Evolutionary conservation across 2,329 filamentous ascomycete genomes (phyloP), one percentile per base, ranked within the genome.

Genomic region (Fusarium hainanense): DNA sequence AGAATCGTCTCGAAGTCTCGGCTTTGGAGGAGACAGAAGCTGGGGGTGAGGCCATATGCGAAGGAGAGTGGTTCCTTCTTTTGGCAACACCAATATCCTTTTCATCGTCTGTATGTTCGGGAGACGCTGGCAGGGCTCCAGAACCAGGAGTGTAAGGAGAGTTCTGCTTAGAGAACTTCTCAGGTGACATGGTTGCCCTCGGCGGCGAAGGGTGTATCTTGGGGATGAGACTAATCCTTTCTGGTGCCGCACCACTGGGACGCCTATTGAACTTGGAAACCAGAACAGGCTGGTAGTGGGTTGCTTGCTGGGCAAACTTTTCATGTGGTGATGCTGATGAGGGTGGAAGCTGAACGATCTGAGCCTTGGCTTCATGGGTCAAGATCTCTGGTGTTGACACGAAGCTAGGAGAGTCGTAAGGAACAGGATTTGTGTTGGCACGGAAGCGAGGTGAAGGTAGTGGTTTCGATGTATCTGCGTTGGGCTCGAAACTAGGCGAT

Each of bases 391-490:
- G 49, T 25, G 49, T 52, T 34, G 37, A 40, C 27, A 52, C 34
- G 23, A 52, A 52, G 27, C 32, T 3, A 77, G 85, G 85, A 7
- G 85, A 87, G 6, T 77, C 78, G 8, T 85, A 74, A 21, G 78
- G 76, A 16, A 84, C 84, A 3, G 87, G 87, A 16, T 85, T 86
- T 6, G 88, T 89, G 68, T 87, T 86, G 4, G 87, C 86, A 28
- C 88, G 84, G 21, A 78, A 69, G 7, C 80, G 82, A 4, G 84
- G 79, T n/a, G 73, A 74, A 41, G 58, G 61, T 11, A 83, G 80
- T 23, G 67, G 67, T 21, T 68, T 70, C 37, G 64, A 60, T 6
- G 27, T 58, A 32, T 68, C 34, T 12, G 21, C 20, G 1, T 25
- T 40, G 21, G 44, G 43, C 34, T 21, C 46, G 30, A 85, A 81